Conservation (phyloP, 306 rosid genomes). For the Cercis canadensis region DNA sequence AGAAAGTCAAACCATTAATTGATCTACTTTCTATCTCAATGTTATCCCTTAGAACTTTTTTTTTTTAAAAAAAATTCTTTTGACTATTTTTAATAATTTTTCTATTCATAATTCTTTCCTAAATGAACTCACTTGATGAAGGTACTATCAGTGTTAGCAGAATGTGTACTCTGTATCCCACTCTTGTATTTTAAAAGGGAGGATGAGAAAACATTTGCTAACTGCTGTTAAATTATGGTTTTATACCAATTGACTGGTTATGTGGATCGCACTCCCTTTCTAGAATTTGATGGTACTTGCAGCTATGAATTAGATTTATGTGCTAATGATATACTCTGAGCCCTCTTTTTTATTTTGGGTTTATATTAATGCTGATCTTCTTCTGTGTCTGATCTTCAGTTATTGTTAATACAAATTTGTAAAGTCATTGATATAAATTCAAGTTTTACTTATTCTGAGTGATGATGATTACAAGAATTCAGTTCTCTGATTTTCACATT, state of each 20-base stretch:
- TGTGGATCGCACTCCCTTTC: too few species aligned
- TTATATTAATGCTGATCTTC: neutral
- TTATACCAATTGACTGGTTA: too few species aligned
- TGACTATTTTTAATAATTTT: neutral
- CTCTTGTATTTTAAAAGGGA: too few species aligned
- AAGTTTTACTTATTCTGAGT: too few species aligned
- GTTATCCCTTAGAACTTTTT: neutral
- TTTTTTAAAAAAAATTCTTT: neutral
- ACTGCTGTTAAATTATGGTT: too few species aligned
- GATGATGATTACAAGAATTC: too few species aligned
- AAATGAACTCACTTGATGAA: constrained; percentile 12
- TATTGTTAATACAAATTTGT: constrained; percentile 19
- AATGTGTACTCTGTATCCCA: neutral
- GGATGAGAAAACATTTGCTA: too few species aligned
- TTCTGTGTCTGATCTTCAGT: neutral
- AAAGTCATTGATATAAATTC: neutral
- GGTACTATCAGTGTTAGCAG: neutral
- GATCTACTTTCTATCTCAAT: neutral
- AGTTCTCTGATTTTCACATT: too few species aligned
- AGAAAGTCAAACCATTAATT: too few species aligned
- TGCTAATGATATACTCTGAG: neutral
- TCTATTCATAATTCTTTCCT: neutral
- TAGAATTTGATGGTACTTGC: too few species aligned
- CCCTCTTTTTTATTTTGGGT: neutral
- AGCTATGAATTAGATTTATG: too few species aligned